Evolutionary conservation across 2,329 filamentous ascomycete species (phyloP).

Genomic region (Emergomyces pasteurianus): DNA sequence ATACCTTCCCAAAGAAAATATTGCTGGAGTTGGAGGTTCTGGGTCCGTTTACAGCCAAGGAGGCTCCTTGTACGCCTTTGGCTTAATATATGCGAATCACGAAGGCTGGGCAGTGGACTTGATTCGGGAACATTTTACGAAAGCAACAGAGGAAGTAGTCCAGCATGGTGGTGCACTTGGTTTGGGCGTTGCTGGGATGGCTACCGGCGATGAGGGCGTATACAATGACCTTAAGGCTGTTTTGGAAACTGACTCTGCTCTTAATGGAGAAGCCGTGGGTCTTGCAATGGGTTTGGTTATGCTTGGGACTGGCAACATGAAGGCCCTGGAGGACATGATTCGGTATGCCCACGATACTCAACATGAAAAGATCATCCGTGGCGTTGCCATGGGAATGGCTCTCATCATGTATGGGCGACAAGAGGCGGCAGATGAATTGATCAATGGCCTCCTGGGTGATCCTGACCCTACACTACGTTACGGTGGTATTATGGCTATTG

Average conservation of each 20-base stretch:
- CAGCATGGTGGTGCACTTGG: conserved; percentile 94
- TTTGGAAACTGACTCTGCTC: conserved; percentile 83
- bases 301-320: conserved; percentile 93
- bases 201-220: conserved; percentile 77
- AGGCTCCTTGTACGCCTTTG: conserved; percentile 88
- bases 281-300: conserved; percentile 96
- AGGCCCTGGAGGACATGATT: conserved; percentile 91
- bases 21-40: conserved; percentile 52
- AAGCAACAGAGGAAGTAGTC: conserved; percentile 60
- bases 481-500: conserved; percentile 97
- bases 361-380: conserved; percentile 97
- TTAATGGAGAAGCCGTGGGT: conserved; percentile 94
- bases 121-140: conserved; percentile 38
- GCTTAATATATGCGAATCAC: conserved; percentile 94
- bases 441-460: conserved; percentile 85
- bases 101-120: conserved; percentile 63
- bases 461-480: conserved; percentile 89
- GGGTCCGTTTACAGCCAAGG: conserved; percentile 94
- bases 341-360: conserved; percentile 95
- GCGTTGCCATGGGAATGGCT: conserved; percentile 90
- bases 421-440: conserved; percentile 86
- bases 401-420: conserved; percentile 96
- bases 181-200: conserved; percentile 95
- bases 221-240: conserved; percentile 85
- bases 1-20: conserved; percentile 65